phyloP scores from a whole-genome alignment of 1,284 basidiomycete species.

The Trichosporon coremiiforme region DNA sequence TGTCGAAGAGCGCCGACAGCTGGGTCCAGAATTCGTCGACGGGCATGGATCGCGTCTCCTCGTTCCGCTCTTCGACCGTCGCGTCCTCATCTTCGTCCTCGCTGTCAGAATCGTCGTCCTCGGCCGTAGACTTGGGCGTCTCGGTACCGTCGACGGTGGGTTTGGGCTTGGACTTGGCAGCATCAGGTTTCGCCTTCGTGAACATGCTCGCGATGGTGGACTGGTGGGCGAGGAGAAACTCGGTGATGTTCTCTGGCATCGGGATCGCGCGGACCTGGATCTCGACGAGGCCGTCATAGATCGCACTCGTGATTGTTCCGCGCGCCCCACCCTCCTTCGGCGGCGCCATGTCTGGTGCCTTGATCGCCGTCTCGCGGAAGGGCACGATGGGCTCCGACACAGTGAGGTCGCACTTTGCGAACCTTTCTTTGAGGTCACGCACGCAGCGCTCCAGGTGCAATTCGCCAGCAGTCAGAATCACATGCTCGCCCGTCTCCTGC shows the following conservation, averaged over 20 bases:
- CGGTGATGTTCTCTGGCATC: constrained; percentile 67
- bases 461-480: constrained; percentile 95
- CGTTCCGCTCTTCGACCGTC: constrained; percentile 50
- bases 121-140: not conserved
- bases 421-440: constrained; percentile 93
- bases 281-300: constrained; percentile 72
- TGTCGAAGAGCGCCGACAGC: constrained; percentile 67
- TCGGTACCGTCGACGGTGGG: not conserved
- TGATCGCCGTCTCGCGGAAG: constrained; percentile 92
- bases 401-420: constrained; percentile 89
- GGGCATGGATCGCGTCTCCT: constrained; percentile 61
- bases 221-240: constrained; percentile 75
- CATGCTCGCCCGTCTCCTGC: constrained; percentile 96
- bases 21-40: constrained; percentile 79
- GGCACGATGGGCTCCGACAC: constrained; percentile 95
- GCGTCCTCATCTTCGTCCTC: constrained; percentile 39
- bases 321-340: constrained; percentile 75
- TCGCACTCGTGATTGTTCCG: constrained; percentile 74
- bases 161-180: constrained; percentile 26
- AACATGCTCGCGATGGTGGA: constrained; percentile 48
- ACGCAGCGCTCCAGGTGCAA: constrained; percentile 96
- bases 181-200: constrained; percentile 39
- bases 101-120: constrained; percentile 33
- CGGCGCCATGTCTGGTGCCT: constrained; percentile 80
- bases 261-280: constrained; percentile 83